Evolutionary conservation across 805 yeast species (phyloP).

Genomic region (Starmerella potacharoeniae): DNA sequence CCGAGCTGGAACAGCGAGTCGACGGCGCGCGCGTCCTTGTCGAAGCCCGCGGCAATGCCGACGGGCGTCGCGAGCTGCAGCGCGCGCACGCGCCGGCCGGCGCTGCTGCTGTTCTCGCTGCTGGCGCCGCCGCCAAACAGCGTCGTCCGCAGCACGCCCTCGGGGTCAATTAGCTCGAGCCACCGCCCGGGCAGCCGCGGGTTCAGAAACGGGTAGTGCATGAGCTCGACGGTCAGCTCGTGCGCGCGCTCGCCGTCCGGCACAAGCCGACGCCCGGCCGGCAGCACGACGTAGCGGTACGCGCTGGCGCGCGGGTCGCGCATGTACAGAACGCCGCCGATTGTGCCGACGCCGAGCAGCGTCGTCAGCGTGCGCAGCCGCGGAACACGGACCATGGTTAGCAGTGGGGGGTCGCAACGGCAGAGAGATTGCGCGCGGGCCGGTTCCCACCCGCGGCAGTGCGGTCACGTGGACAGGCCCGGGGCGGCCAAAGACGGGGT

Average conservation of each 20-base stretch:
- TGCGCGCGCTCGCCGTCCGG: slow-evolving; percentile 80
- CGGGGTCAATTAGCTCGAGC: slow-evolving; percentile 27
- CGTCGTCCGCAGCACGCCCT: slow-evolving; percentile 22
- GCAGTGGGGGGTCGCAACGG: background rate
- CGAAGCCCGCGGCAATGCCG: slow-evolving; percentile 93
- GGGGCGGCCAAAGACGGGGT: too few relatives aligned
- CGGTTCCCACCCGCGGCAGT: too few relatives aligned
- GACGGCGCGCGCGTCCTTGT: slow-evolving; percentile 84
- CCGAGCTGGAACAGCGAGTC: slow-evolving; percentile 70
- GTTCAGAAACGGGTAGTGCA: slow-evolving; percentile 38
- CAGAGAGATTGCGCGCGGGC: too few relatives aligned
- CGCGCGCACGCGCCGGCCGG: slow-evolving; percentile 23
- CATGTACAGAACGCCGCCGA: slow-evolving; percentile 40
- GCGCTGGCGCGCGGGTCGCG: slow-evolving; percentile 72
- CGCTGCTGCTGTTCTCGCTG: background rate
- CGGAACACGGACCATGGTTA: slow-evolving; percentile 6
- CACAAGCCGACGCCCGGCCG: slow-evolving; percentile 53
- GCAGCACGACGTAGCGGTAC: slow-evolving; percentile 73
- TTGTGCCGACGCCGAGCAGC: slow-evolving; percentile 18
- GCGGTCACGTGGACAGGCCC: too few relatives aligned
- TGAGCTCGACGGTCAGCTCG: slow-evolving; percentile 52
- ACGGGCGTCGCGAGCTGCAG: slow-evolving; percentile 55
- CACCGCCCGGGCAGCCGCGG: slow-evolving; percentile 24
- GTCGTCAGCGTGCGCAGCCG: slow-evolving; percentile 17
- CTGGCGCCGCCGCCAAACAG: slow-evolving; percentile 19